These are phyloP conservation scores for Ganoderma meredithae DNA, from an alignment of 1,284 basidiomycete species.

Conservation along the genomic window DNA sequence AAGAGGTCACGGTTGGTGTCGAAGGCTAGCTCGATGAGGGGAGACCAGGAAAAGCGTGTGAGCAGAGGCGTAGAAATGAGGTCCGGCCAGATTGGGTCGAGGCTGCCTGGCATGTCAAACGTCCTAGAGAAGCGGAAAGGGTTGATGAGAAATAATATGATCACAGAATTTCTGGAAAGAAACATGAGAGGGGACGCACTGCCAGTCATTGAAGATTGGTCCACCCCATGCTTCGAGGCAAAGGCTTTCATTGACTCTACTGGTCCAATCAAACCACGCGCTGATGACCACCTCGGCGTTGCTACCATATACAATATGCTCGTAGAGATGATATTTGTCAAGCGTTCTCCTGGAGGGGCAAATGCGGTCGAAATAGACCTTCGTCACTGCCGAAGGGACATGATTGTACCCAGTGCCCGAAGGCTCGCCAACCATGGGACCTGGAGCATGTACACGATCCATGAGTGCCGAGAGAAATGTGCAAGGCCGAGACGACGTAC, in stretches of 20 bases:
- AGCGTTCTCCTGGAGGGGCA: not conserved
- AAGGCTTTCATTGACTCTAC: constrained; percentile 18
- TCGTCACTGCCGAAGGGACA: constrained; percentile 37
- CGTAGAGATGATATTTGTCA: not conserved
- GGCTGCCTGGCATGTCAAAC: constrained; percentile 55
- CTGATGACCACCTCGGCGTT: not conserved
- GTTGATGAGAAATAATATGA: not conserved
- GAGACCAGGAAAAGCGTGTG: constrained; percentile 62
- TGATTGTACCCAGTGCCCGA: constrained; percentile 32
- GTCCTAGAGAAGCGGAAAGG: constrained; percentile 46
- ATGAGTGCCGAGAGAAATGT: not conserved
- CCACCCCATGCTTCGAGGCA: constrained; percentile 25
- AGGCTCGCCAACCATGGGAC: constrained; percentile 49
- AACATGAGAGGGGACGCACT: constrained; percentile 13
- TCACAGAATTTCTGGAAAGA: not conserved
- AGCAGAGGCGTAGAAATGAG: constrained; percentile 60
- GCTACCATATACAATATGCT: not conserved
- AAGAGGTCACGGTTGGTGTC: constrained; percentile 45
- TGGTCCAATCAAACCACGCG: constrained; percentile 8
- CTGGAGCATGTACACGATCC: constrained; percentile 26
- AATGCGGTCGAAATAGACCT: constrained; percentile 44
- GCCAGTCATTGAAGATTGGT: constrained; percentile 43
- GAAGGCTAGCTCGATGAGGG: constrained; percentile 61
- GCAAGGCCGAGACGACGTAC: constrained; percentile 17
- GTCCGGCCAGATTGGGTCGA: constrained; percentile 52